phyloP scores from a whole-genome alignment of 2,329 filamentous ascomycete genomes.

The Talaromyces sp. region DNA sequence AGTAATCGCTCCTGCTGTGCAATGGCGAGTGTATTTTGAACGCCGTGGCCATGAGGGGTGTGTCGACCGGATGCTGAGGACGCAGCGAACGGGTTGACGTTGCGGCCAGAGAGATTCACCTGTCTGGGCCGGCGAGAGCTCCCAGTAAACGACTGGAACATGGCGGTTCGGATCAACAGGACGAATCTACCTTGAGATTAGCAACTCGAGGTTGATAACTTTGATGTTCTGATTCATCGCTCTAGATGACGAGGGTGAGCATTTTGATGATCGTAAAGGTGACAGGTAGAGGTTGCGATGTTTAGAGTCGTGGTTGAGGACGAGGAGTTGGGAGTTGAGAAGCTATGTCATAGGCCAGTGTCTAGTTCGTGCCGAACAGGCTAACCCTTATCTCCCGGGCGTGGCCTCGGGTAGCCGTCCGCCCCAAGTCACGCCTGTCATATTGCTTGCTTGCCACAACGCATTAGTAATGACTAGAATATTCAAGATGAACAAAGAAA shows the following conservation, averaged over 20 bases:
- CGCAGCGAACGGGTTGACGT: slow-evolving; percentile 77
- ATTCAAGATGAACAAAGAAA: not conserved
- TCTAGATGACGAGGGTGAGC: not conserved
- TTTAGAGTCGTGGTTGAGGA: not conserved
- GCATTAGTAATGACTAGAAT: slow-evolving; percentile 1
- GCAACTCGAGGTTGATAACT: not conserved
- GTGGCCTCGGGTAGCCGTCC: not conserved
- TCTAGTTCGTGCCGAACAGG: not conserved
- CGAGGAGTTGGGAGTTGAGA: not conserved
- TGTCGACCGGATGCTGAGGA: slow-evolving; percentile 56
- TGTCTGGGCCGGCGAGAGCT: slow-evolving; percentile 79
- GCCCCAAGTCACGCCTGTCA: not conserved
- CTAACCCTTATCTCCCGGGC: not conserved
- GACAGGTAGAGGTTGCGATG: not conserved
- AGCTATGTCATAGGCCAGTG: slow-evolving; percentile 15
- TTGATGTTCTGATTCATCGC: slow-evolving; percentile 7
- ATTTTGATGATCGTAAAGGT: not conserved
- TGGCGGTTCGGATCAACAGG: slow-evolving; percentile 38
- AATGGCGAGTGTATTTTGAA: slow-evolving; percentile 74
- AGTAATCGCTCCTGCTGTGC: slow-evolving; percentile 81
- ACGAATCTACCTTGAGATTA: slow-evolving; percentile 5
- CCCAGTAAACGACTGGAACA: slow-evolving; percentile 93
- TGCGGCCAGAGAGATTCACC: slow-evolving; percentile 87
- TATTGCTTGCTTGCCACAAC: not conserved
- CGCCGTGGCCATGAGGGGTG: slow-evolving; percentile 55